These are phyloP conservation scores for Cucurbitaria berberidis DNA, from an alignment of 2,329 filamentous ascomycete species.

Conservation along the genomic window DNA sequence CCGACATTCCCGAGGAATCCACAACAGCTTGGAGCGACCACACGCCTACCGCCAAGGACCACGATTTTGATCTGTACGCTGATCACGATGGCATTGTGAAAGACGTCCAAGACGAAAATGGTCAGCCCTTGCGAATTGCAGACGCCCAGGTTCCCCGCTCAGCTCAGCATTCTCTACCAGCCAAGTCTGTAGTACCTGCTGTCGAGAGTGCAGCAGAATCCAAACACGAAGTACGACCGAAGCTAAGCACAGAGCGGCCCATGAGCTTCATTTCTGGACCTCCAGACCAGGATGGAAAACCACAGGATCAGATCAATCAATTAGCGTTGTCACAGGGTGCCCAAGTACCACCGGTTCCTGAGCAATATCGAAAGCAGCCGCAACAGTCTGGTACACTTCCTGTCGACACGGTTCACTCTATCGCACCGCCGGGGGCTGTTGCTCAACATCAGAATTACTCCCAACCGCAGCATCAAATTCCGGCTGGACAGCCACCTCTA, in stretches of 20 bases:
- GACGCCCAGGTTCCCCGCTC: conserved; percentile 9
- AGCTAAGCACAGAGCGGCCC: conserved; percentile 42
- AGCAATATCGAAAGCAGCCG: conserved; percentile 13
- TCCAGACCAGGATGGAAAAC: conserved; percentile 41
- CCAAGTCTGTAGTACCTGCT: conserved; percentile 4
- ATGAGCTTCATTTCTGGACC: conserved; percentile 48
- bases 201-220: conserved; percentile 9
- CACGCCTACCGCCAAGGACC: conserved; percentile 23
- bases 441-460: conserved; percentile 7
- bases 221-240: conserved; percentile 27
- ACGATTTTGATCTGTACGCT: conserved; percentile 46
- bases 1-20: conserved; percentile 35
- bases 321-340: conserved; percentile 8
- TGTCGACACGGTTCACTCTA: conserved; percentile 16
- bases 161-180: conserved; percentile 12
- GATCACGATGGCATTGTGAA: conserved; percentile 48
- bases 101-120: conserved; percentile 37
- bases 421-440: conserved; percentile 9
- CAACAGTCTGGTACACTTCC: conserved; percentile 11
- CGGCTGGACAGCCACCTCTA: conserved; percentile 1
- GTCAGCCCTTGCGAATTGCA: conserved; percentile 35
- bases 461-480: conserved; percentile 1
- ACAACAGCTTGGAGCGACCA: conserved; percentile 18
- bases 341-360: conserved; percentile 6
- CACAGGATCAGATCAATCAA: conserved; percentile 46